Percentiles rank a stretch among this genome's conserved stretches.
Conservation (phyloP, 2,329 filamentous ascomycete species). For the Alternaria arbusti region DNA sequence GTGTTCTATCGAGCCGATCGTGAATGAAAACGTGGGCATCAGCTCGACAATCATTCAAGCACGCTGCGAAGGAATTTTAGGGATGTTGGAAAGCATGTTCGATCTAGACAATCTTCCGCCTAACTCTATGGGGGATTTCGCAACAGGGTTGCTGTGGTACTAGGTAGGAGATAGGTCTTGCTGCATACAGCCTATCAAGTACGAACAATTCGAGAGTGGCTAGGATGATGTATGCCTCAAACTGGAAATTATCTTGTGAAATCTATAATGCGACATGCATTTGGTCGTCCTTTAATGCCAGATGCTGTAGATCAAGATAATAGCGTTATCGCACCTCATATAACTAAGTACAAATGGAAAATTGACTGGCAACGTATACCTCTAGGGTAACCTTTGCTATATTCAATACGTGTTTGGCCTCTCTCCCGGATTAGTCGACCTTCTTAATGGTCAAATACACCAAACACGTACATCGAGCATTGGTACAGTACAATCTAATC, state of each 20-base stretch:
- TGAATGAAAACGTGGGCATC: neutral
- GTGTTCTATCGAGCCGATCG: neutral
- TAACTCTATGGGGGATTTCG: neutral
- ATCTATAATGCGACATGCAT: neutral
- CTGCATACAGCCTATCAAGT: neutral
- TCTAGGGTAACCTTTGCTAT: neutral
- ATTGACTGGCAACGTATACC: neutral
- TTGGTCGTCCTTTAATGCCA: neutral
- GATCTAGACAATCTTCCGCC: neutral
- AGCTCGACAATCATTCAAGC: neutral
- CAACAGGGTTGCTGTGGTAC: neutral
- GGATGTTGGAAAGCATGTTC: neutral
- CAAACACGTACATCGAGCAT: neutral
- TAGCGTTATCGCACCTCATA: neutral
- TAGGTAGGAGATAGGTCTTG: neutral
- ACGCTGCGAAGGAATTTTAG: neutral
- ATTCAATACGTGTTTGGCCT: neutral
- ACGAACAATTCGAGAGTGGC: neutral
- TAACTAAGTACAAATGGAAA: neutral
- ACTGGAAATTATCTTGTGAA: neutral
- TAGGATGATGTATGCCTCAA: neutral
- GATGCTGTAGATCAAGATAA: neutral
- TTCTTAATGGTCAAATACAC: neutral
- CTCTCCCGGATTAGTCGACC: neutral
- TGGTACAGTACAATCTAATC: neutral